Percentiles rank a stretch among this genome's conserved stretches.
These are phyloP conservation scores for Letharia columbiana DNA, from an alignment of 495 filamentous ascomycete species.

Conservation along the genomic window DNA sequence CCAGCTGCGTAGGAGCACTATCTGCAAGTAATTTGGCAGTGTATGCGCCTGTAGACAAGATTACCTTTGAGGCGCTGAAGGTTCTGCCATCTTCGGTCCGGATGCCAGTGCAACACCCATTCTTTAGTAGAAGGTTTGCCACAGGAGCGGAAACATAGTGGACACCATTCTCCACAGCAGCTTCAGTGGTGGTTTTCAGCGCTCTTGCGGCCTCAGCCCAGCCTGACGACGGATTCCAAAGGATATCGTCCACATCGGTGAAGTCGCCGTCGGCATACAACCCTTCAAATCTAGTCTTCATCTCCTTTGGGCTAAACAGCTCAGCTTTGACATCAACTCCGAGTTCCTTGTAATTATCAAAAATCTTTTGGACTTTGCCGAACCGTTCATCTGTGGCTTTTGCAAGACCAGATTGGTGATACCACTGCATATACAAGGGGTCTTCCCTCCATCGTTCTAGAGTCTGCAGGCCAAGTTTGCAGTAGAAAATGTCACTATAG, in stretches of 20 bases:
- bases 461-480: conserved; percentile 47
- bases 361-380: conserved; percentile 38
- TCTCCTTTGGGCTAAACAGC: conserved; percentile 38
- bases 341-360: conserved; percentile 43
- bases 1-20: conserved; percentile 38
- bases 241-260: conserved; percentile 39
- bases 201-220: conserved; percentile 54
- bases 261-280: conserved; percentile 48
- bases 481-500: conserved; percentile 52
- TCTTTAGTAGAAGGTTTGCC: conserved; percentile 35
- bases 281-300: conserved; percentile 34
- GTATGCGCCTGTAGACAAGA: conserved; percentile 51
- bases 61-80: conserved; percentile 37
- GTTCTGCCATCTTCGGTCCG: conserved; percentile 33
- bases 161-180: conserved; percentile 44
- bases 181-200: conserved; percentile 38
- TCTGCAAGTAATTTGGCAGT: conserved; percentile 52
- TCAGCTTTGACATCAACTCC: conserved; percentile 35
- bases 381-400: conserved; percentile 37
- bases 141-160: conserved; percentile 43
- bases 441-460: conserved; percentile 45
- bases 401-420: conserved; percentile 49
- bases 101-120: conserved; percentile 41
- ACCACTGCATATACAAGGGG: conserved; percentile 46
- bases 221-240: conserved; percentile 47